Percentiles rank a stretch among this genome's conserved stretches.
These are phyloP conservation scores for Primulina eburnea DNA, from an alignment of 257 asterid genomes.

Conservation along the genomic window DNA sequence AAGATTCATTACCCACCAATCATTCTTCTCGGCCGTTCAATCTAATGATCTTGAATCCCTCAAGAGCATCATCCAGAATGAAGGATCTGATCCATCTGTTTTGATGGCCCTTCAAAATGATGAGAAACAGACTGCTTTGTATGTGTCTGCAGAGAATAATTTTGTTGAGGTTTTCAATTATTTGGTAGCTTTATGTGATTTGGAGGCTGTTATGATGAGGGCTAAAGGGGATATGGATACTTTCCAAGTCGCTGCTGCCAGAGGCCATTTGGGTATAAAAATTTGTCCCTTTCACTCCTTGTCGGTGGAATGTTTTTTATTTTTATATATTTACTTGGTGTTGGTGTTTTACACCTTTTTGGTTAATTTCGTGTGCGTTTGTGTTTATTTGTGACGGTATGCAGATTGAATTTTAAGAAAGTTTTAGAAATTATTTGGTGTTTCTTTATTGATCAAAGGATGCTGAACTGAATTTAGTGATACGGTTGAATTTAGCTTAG, in stretches of 20 bases:
- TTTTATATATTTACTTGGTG: not conserved
- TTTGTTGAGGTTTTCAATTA: slow-evolving; percentile 42
- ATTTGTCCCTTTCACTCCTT: not conserved
- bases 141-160: slow-evolving; percentile 73
- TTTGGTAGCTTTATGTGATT: slow-evolving; percentile 68
- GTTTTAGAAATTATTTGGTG: slow-evolving; percentile 4
- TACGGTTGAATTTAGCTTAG: not conserved
- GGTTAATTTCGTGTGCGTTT: not conserved
- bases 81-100: slow-evolving; percentile 62
- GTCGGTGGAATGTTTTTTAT: slow-evolving; percentile 1
- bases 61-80: slow-evolving; percentile 47
- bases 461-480: no score
- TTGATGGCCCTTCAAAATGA: slow-evolving; percentile 68
- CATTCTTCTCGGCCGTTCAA: slow-evolving; percentile 72
- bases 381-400: not conserved
- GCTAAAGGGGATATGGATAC: slow-evolving; percentile 78
- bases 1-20: slow-evolving; percentile 83
- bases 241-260: slow-evolving; percentile 78
- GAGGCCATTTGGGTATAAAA: slow-evolving; percentile 69
- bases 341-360: not conserved
- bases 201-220: slow-evolving; percentile 53
- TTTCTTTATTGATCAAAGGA: not conserved
- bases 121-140: slow-evolving; percentile 73
- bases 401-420: slow-evolving; percentile 6
- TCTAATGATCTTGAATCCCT: slow-evolving; percentile 67